A percentile compares a stretch with the other conserved stretches of the same genome.
Conservation (phyloP, 2,329 filamentous ascomycete genomes). For the Trichoderma koningii region DNA sequence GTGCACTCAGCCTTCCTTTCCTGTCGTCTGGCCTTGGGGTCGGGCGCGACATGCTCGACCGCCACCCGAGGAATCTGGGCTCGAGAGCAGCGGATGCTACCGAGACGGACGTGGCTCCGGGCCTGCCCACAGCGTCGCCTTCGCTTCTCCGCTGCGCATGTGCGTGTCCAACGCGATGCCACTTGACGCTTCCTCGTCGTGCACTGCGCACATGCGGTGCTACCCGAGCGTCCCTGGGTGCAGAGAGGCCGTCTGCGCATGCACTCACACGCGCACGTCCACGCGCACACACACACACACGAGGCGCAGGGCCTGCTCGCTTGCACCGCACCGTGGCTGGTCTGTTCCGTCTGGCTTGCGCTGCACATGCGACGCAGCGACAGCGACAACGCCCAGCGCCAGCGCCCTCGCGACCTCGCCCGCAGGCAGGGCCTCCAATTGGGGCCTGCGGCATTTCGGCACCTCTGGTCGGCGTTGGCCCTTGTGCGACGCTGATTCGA, state of each 20-base stretch:
- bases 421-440: conserved; percentile 26
- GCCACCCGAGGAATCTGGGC: no score
- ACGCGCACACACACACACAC: neutral
- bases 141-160: conserved; percentile 1
- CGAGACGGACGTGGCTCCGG: no score
- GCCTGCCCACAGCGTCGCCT: neutral
- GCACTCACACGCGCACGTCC: neutral
- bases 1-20: neutral
- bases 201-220: conserved; percentile 3
- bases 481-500: conserved; percentile 22
- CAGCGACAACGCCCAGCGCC: neutral
- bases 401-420: conserved; percentile 21
- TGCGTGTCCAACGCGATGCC: conserved; percentile 10
- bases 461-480: conserved; percentile 13
- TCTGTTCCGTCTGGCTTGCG: neutral
- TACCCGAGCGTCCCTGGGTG: conserved; percentile 9
- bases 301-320: conserved; percentile 1
- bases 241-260: neutral
- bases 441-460: conserved; percentile 27
- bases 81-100: no score
- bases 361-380: neutral
- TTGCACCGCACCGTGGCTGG: neutral
- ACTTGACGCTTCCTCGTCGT: neutral
- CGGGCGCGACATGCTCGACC: no score
- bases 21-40: neutral